These are phyloP conservation scores for Hortiboletus rubellus DNA, from an alignment of 1,284 basidiomycete species.

Conservation along the genomic window DNA sequence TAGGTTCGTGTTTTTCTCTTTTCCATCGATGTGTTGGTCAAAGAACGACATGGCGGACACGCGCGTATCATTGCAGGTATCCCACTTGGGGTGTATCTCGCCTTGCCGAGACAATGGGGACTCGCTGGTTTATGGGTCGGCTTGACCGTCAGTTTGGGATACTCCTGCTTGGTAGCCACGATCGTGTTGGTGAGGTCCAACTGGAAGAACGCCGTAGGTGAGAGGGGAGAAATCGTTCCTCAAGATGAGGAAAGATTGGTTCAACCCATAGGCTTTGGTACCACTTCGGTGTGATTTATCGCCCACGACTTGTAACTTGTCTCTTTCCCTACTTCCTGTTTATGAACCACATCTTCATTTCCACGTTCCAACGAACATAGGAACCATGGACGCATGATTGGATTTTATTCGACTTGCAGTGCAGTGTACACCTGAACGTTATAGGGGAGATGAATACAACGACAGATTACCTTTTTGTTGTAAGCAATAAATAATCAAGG, in stretches of 20 bases:
- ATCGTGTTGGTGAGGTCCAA: constrained; percentile 20
- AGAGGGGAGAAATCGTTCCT: background rate
- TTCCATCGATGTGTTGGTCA: background rate
- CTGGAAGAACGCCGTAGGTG: constrained; percentile 14
- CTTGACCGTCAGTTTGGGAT: constrained; percentile 24
- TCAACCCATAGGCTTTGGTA: background rate
- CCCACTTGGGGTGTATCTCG: constrained; percentile 30
- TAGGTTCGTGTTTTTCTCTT: constrained; percentile 19
- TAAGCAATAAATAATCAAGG: constrained; percentile 29
- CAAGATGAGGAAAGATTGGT: background rate
- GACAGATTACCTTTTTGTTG: constrained; percentile 29
- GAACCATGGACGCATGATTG: constrained; percentile 6
- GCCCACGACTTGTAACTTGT: background rate
- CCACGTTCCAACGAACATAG: background rate
- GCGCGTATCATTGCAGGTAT: constrained; percentile 19
- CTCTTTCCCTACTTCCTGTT: background rate
- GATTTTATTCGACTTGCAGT: constrained; percentile 20
- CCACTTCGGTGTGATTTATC: background rate
- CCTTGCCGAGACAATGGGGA: constrained; percentile 26
- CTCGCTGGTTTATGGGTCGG: constrained; percentile 30
- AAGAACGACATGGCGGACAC: background rate
- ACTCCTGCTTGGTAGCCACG: constrained; percentile 19
- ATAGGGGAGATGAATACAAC: constrained; percentile 27
- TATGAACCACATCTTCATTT: background rate
- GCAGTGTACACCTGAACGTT: constrained; percentile 22